phyloP scores from a whole-genome alignment of 2,329 filamentous ascomycete species.

The Penicillium oxalicum region DNA sequence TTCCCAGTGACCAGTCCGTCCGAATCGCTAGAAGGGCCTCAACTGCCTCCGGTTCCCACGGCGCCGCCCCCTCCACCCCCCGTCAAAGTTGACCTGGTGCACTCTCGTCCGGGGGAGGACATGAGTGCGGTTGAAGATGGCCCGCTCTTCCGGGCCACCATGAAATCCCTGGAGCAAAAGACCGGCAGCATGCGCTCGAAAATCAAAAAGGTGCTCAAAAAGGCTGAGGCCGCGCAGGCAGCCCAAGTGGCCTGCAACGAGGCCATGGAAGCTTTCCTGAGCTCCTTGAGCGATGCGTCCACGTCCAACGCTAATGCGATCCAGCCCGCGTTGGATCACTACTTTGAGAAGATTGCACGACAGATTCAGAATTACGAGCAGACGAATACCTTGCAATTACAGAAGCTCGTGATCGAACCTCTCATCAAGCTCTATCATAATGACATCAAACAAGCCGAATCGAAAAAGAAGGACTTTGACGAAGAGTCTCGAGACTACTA shows the following conservation, averaged over 20 bases:
- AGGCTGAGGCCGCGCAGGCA: slow-evolving; percentile 78
- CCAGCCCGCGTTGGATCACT: slow-evolving; percentile 94
- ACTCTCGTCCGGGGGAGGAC: slow-evolving; percentile 79
- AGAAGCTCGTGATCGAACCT: slow-evolving; percentile 91
- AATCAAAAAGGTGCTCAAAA: slow-evolving; percentile 94
- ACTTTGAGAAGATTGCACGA: slow-evolving; percentile 92
- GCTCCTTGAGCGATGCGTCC: slow-evolving; percentile 79
- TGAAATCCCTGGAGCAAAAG: slow-evolving; percentile 94
- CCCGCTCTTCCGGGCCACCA: slow-evolving; percentile 89
- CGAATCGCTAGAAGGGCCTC: slow-evolving; percentile 25
- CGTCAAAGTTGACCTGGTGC: slow-evolving; percentile 82
- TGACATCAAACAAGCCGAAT: slow-evolving; percentile 95
- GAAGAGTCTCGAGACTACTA: slow-evolving; percentile 99
- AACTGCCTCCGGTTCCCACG: slow-evolving; percentile 14
- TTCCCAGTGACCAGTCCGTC: slow-evolving; percentile 25
- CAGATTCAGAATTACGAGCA: slow-evolving; percentile 85
- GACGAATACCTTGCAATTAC: slow-evolving; percentile 74
- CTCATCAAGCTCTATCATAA: slow-evolving; percentile 84
- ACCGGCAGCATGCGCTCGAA: slow-evolving; percentile 87
- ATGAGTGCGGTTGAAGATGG: slow-evolving; percentile 83
- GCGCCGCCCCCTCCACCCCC: slow-evolving; percentile 29
- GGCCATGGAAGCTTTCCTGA: slow-evolving; percentile 73
- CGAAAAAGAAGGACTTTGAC: slow-evolving; percentile 96
- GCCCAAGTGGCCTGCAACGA: slow-evolving; percentile 82
- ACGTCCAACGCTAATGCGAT: slow-evolving; percentile 91